Evolutionary conservation across 2,329 filamentous ascomycete genomes (phyloP), one percentile per base, ranked within the genome.

Genomic region (Aspergillus versicolor): DNA sequence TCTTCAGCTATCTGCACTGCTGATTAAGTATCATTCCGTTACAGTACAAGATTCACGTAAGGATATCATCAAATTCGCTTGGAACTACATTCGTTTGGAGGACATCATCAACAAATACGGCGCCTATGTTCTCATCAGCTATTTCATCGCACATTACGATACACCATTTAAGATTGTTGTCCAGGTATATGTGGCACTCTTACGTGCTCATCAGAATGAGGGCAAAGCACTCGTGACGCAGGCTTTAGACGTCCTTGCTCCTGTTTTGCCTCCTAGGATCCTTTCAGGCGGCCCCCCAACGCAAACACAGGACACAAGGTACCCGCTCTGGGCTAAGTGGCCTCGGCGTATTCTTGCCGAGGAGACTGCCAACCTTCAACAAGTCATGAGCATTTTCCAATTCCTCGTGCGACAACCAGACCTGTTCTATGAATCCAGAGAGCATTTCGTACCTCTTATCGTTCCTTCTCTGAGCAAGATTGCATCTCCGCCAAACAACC

Each of bases 51-150:
- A 97, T 67, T 88, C 91, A 2, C 87, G 95, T 38, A 99, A 99
- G 75, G 94, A 99, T 63, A 93, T 99, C 61, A 99, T 99, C 70
- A 97, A 97, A 75, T 99, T 97, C 74, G 92, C 92, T 3, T 99
- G 94, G 94, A 96, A 92, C 17, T 97, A 96, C 70, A 99, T 99
- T 67, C 87, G 91, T 22, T 84, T 99, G n/a, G 95, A 99, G 69
- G 94, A 99, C 73, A 90, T 96, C 56, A 96, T 99, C 79, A 99
- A 97, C 80, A 99, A 99, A 74, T 94, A 97, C 72, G 94, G 93
- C 0, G 92, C 94, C 3, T 99, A 99, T 67, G 93, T 97, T 5
- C 86, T 99, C 5, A 95, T 99, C 60, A 92, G 91, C 3, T 99
- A 97, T 75, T 99, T 99, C 77, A 97, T 99, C 66, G 91, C 91